Percentiles rank a stretch among this genome's conserved stretches.
These are phyloP conservation scores for Beta macrorhiza DNA, from an alignment of 179 eudicot genomes.

Conservation along the genomic window DNA sequence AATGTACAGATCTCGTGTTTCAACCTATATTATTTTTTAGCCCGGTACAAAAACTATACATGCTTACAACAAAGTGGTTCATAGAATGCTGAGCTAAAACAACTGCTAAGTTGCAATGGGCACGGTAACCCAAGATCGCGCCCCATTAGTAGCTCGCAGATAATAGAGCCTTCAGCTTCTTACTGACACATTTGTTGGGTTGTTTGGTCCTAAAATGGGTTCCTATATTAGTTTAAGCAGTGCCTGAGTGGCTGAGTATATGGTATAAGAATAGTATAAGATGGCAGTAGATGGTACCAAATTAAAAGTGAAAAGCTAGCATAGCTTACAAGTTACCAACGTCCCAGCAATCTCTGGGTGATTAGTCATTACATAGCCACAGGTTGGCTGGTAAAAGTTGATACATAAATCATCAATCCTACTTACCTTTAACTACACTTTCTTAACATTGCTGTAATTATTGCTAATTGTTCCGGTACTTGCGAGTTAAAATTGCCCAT, in stretches of 20 bases:
- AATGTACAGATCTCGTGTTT: too few species aligned
- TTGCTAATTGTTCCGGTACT: background rate
- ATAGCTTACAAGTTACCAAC: background rate
- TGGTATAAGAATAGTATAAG: too few species aligned
- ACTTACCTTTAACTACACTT: constrained; percentile 16
- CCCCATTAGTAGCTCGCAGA: constrained; percentile 20
- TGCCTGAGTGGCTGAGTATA: background rate
- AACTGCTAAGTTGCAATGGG: background rate
- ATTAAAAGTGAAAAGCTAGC: too few species aligned
- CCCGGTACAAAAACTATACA: too few species aligned
- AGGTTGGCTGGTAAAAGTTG: constrained; percentile 36
- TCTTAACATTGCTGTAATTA: background rate
- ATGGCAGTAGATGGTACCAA: too few species aligned
- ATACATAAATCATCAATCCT: constrained; percentile 33
- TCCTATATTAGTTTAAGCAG: constrained; percentile 15
- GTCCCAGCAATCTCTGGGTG: constrained; percentile 33
- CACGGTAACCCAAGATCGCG: constrained; percentile 13
- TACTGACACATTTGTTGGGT: constrained; percentile 32
- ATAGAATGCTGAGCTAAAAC: too few species aligned
- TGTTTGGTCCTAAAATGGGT: constrained; percentile 27
- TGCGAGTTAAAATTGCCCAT: background rate
- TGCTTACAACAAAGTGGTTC: too few species aligned
- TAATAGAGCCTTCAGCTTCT: constrained; percentile 13
- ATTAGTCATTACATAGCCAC: constrained; percentile 32
- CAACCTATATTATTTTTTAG: too few species aligned